A percentile compares a stretch with the other conserved stretches of the same genome.
Conservation (phyloP, 1,284 basidiomycete species). For the Puccinia horiana region DNA sequence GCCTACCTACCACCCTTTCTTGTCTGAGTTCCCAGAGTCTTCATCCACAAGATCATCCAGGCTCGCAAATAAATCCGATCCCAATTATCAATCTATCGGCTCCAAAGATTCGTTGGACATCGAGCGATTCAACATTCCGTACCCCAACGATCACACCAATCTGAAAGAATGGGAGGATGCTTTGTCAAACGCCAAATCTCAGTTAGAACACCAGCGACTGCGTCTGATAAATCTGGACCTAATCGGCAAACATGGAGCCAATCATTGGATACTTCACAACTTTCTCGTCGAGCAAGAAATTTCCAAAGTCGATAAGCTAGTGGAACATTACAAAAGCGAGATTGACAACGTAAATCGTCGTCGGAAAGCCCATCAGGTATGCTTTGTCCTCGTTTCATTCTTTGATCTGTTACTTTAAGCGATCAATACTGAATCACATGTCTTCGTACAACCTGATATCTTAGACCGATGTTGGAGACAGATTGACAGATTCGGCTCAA, state of each 20-base stretch:
- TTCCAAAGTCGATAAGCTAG: slow-evolving; percentile 70
- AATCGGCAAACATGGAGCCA: slow-evolving; percentile 81
- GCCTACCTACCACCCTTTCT: slow-evolving; percentile 13
- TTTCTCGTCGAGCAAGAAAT: slow-evolving; percentile 78
- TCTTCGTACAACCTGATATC: slow-evolving; percentile 39
- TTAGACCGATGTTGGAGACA: slow-evolving; percentile 73
- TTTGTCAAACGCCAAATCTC: slow-evolving; percentile 75
- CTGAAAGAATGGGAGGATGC: slow-evolving; percentile 78
- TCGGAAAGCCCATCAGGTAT: slow-evolving; percentile 78
- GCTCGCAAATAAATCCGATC: slow-evolving; percentile 10
- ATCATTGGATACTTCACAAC: slow-evolving; percentile 88
- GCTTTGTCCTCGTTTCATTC: slow-evolving; percentile 50
- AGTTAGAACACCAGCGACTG: slow-evolving; percentile 84
- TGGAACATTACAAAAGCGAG: slow-evolving; percentile 72
- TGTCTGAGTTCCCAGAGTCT: slow-evolving; percentile 19
- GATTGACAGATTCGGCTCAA: slow-evolving; percentile 75
- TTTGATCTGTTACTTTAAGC: slow-evolving; percentile 17
- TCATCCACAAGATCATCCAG: not conserved
- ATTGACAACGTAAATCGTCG: slow-evolving; percentile 80
- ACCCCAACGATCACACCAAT: slow-evolving; percentile 61
- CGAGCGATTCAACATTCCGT: slow-evolving; percentile 34
- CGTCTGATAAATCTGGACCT: slow-evolving; percentile 84
- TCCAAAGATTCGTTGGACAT: slow-evolving; percentile 33
- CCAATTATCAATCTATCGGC: slow-evolving; percentile 25
- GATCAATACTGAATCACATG: slow-evolving; percentile 51